These are phyloP conservation scores for Pyrus pyrifolia DNA, from an alignment of 306 rosid genomes.

Conservation along the genomic window DNA sequence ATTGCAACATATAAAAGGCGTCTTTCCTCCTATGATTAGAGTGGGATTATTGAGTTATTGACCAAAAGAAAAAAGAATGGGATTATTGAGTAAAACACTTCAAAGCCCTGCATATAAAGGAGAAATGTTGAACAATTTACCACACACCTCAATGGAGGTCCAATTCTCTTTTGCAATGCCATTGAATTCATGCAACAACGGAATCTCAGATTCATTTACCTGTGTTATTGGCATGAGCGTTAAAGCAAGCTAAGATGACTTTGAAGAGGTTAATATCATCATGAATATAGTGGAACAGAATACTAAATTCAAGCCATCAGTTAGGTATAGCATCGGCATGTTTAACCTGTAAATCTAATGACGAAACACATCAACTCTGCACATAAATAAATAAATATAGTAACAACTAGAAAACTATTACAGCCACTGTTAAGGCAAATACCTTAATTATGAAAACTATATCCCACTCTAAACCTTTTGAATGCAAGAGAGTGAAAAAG, in stretches of 20 bases:
- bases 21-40: slow-evolving; percentile 69
- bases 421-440: slow-evolving; percentile 1
- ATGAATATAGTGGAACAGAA: not conserved
- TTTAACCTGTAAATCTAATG: not conserved
- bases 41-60: slow-evolving; percentile 2
- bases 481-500: slow-evolving; percentile 38
- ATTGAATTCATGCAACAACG: slow-evolving; percentile 68
- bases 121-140: slow-evolving; percentile 5
- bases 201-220: slow-evolving; percentile 94
- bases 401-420: not conserved
- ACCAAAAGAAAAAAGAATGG: slow-evolving; percentile 1
- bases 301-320: not conserved
- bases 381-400: not conserved
- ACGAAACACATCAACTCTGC: not conserved
- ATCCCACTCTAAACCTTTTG: slow-evolving; percentile 98
- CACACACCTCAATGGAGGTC: slow-evolving; percentile 61
- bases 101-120: not conserved
- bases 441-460: slow-evolving; percentile 94
- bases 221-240: slow-evolving; percentile 23
- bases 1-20: slow-evolving; percentile 91
- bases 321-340: not conserved
- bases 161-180: slow-evolving; percentile 56
- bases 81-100: not conserved
- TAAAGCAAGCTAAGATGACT: slow-evolving; percentile 7
- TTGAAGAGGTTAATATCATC: not conserved